Evolutionary conservation across 1,284 basidiomycete genomes (phyloP), one percentile per base, ranked within the genome.

Genomic region (Moesziomyces parantarcticus): DNA sequence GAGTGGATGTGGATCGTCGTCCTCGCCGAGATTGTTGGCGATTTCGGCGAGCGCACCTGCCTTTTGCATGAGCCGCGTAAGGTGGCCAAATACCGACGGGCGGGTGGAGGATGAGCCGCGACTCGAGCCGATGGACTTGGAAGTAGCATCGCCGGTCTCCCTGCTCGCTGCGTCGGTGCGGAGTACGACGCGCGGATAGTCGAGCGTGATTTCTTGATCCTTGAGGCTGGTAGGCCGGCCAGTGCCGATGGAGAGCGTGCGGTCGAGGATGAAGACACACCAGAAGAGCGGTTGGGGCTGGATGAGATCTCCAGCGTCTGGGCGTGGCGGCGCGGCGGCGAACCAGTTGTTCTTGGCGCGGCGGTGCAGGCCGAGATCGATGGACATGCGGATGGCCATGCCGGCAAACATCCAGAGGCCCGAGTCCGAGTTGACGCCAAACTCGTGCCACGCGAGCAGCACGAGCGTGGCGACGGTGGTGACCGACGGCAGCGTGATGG

Each of bases 331-430:
- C 7, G 23, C 10, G 10, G 52, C 26, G 25, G 43, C 4, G 11
- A 55, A 46, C 43, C 42, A 47, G 32, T 45, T 39, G 23, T 25
- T 55, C 22, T 55, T 45, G 13, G 52, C 34, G 21, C 39, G 26
- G 26, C 52, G 52, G 39, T 55, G 52, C 8, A 55, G 44, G 8
- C 52, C 52, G 9, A 55, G 44, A 21, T 55, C 52, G 20, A 55
- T 40, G n/a, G 44, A 34, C 52, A 55, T 55, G 22, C 52, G 42
- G 8, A 55, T n/a, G 7, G 52, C 42, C 52, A 55, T 55, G 25
- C 52, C 52, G 10, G 43, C 52, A 55, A 55, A 46, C 52, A 55
- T 55, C 52, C 52, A 55, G 1, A 55, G 44, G 3, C 52, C 52
- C 22, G 39, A 41, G 18, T 55, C 52, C 8, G 52, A 55, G 29